phyloP scores from a whole-genome alignment of 2,329 filamentous ascomycete genomes.

The Botrytis paeoniae region DNA sequence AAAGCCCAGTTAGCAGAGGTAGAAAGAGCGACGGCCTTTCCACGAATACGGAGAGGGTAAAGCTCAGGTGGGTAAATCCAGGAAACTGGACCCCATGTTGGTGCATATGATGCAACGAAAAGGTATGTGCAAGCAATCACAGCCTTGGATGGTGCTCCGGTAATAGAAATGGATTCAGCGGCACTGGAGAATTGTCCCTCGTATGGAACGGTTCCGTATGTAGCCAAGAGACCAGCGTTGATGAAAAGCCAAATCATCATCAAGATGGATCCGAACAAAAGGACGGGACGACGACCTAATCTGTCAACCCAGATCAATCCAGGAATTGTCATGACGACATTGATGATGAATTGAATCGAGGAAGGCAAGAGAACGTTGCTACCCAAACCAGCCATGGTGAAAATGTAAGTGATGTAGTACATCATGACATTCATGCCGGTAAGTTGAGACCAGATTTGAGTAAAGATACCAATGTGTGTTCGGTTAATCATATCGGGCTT shows the following conservation, averaged over 20 bases:
- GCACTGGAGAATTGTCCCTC: slow-evolving; percentile 40
- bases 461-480: slow-evolving; percentile 68
- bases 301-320: slow-evolving; percentile 72
- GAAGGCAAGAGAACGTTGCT: slow-evolving; percentile 61
- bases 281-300: slow-evolving; percentile 68
- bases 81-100: slow-evolving; percentile 50
- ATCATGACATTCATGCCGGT: slow-evolving; percentile 76
- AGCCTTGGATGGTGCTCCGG: slow-evolving; percentile 50
- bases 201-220: slow-evolving; percentile 41
- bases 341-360: slow-evolving; percentile 74
- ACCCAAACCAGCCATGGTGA: slow-evolving; percentile 66
- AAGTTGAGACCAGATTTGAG: slow-evolving; percentile 73
- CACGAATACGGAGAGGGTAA: slow-evolving; percentile 48
- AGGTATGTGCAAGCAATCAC: slow-evolving; percentile 66
- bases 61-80: slow-evolving; percentile 52
- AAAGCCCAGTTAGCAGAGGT: slow-evolving; percentile 52
- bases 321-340: slow-evolving; percentile 74
- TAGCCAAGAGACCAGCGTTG: slow-evolving; percentile 47
- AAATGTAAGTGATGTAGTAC: slow-evolving; percentile 57
- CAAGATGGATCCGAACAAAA: slow-evolving; percentile 54
- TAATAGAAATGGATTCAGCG: slow-evolving; percentile 48
- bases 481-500: slow-evolving; percentile 71
- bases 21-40: slow-evolving; percentile 52
- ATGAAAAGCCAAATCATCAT: slow-evolving; percentile 44
- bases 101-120: slow-evolving; percentile 54